phyloP scores from a whole-genome alignment of 2,329 filamentous ascomycete species.

The Massarina eburnea region DNA sequence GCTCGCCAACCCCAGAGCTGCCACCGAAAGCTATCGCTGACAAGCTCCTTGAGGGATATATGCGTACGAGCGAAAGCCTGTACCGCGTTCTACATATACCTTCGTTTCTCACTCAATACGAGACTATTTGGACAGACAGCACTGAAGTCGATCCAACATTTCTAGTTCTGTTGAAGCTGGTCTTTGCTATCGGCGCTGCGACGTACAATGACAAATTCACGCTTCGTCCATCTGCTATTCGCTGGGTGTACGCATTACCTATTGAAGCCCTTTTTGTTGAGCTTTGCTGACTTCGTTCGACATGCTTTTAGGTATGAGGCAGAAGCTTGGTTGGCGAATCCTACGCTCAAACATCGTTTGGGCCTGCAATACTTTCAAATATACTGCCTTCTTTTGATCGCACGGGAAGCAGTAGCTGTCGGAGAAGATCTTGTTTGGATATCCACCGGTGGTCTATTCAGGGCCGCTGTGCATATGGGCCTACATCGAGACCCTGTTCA shows the following conservation, averaged over 20 bases:
- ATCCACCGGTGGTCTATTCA: slow-evolving; percentile 40
- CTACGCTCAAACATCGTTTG: slow-evolving; percentile 56
- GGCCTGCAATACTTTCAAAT: slow-evolving; percentile 55
- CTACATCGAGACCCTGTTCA: slow-evolving; percentile 44
- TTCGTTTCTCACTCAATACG: slow-evolving; percentile 53
- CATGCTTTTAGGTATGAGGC: slow-evolving; percentile 50
- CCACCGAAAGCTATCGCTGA: slow-evolving; percentile 52
- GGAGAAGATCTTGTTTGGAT: slow-evolving; percentile 43
- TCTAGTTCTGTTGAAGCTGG: slow-evolving; percentile 59
- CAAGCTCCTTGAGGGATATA: slow-evolving; percentile 53
- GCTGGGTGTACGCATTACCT: slow-evolving; percentile 49
- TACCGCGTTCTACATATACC: slow-evolving; percentile 57
- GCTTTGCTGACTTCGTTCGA: not conserved
- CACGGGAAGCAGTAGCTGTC: slow-evolving; percentile 39
- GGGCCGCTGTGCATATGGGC: slow-evolving; percentile 45
- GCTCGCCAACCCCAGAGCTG: slow-evolving; percentile 45
- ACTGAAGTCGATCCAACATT: slow-evolving; percentile 47
- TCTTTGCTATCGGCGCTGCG: slow-evolving; percentile 59
- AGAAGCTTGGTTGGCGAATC: slow-evolving; percentile 57
- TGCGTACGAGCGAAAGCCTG: slow-evolving; percentile 51
- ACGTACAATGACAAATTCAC: slow-evolving; percentile 55
- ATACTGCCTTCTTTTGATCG: slow-evolving; percentile 42
- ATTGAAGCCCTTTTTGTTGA: not conserved
- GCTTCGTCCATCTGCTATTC: slow-evolving; percentile 52
- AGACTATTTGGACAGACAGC: slow-evolving; percentile 51